Conservation (phyloP, 257 asterid genomes). For the Primulina huaijiensis region DNA sequence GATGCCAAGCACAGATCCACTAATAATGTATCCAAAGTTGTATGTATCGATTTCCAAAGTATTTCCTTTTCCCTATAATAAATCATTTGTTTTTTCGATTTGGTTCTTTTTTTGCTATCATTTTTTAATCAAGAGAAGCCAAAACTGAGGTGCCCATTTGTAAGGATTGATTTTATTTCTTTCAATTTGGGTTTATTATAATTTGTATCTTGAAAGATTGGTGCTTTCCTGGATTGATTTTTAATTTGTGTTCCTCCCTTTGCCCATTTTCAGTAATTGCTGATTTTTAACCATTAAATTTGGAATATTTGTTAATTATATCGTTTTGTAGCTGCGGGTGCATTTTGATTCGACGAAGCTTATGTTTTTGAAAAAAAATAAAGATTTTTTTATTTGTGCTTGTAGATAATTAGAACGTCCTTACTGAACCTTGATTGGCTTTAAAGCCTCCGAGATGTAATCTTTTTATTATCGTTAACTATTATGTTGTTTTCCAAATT, state of each 20-base stretch:
- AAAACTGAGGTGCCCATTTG: conserved; percentile 25
- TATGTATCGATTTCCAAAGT: conserved; percentile 14
- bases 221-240: not conserved
- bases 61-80: not conserved
- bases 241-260: not conserved
- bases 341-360: not conserved
- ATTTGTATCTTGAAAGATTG: conserved; percentile 7
- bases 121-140: not conserved
- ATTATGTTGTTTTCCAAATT: not conserved
- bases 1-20: conserved; percentile 47
- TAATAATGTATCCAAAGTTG: conserved; percentile 33
- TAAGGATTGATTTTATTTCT: conserved; percentile 6
- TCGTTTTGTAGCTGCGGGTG: conserved; percentile 14
- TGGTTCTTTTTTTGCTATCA: not conserved
- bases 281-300: not conserved
- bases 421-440: conserved; percentile 8
- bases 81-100: conserved; percentile 1
- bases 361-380: not conserved
- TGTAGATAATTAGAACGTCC: not conserved
- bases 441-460: not conserved
- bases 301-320: conserved; percentile 1
- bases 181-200: not conserved
- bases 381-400: not conserved
- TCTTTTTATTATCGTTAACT: not conserved
- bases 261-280: conserved; percentile 1